These are phyloP conservation scores for Lanmaoa pseudosensibilis DNA, from an alignment of 768 basidiomycete species.

Conservation along the genomic window DNA sequence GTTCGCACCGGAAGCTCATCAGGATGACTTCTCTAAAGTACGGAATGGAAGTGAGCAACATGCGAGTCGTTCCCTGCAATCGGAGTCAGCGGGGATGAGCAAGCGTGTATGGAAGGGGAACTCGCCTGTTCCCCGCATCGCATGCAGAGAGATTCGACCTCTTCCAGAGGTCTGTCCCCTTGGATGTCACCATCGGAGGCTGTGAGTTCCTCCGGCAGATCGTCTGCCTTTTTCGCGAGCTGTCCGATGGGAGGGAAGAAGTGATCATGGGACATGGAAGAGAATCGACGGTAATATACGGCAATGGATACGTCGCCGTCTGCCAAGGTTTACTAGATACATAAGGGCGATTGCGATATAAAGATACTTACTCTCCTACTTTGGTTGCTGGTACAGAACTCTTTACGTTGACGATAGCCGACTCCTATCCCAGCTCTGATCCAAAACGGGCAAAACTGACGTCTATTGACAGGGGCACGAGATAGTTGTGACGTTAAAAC, in stretches of 20 bases:
- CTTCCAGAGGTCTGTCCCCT: conserved; percentile 58
- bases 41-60: conserved; percentile 91
- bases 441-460: too few relatives aligned
- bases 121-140: conserved; percentile 85
- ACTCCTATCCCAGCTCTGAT: too few relatives aligned
- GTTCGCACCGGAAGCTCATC: conserved; percentile 95
- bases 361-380: too few relatives aligned
- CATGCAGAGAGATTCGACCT: conserved; percentile 94
- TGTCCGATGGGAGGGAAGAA: conserved; percentile 63
- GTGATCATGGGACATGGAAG: conserved; percentile 26
- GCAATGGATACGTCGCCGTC: background rate
- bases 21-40: conserved; percentile 94
- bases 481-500: too few relatives aligned
- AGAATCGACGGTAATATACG: background rate
- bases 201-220: conserved; percentile 28
- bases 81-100: conserved; percentile 7
- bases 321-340: background rate
- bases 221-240: conserved; percentile 51
- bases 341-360: too few relatives aligned
- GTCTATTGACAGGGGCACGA: too few relatives aligned
- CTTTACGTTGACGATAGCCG: too few relatives aligned
- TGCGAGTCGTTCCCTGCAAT: conserved; percentile 78
- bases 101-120: background rate
- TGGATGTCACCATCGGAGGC: conserved; percentile 37
- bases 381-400: too few relatives aligned